Conservation (phyloP, 257 asterid species). For the Schizonepeta tenuifolia region DNA sequence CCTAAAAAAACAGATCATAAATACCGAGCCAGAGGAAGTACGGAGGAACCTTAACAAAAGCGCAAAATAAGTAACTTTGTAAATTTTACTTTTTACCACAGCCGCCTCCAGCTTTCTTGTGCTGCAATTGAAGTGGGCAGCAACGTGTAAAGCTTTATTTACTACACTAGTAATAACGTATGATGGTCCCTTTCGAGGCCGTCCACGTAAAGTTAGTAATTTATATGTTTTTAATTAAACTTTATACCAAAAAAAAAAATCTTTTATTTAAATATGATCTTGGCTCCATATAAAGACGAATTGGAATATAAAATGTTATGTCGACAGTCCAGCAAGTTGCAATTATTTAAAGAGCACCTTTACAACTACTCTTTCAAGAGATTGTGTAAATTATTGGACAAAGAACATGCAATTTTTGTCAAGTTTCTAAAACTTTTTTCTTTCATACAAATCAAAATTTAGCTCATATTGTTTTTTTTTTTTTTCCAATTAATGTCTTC, state of each 20-base stretch:
- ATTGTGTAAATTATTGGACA: slow-evolving; percentile 16
- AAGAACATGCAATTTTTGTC: slow-evolving; percentile 4
- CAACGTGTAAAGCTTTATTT: slow-evolving; percentile 40
- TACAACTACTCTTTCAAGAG: slow-evolving; percentile 24
- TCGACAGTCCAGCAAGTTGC: slow-evolving; percentile 35
- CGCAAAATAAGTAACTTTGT: too few species aligned
- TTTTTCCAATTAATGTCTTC: too few species aligned
- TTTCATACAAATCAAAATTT: not conserved
- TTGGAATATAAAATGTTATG: slow-evolving; percentile 2
- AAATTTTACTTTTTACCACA: not conserved
- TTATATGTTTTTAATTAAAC: not conserved
- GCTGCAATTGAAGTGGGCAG: slow-evolving; percentile 26
- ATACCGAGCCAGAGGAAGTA: too few species aligned
- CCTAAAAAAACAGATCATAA: too few species aligned
- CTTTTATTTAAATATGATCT: not conserved
- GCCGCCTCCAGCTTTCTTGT: slow-evolving; percentile 36
- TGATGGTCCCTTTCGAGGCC: slow-evolving; percentile 36
- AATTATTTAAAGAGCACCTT: slow-evolving; percentile 17
- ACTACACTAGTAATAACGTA: slow-evolving; percentile 35
- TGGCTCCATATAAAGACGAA: slow-evolving; percentile 11
- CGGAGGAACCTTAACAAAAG: too few species aligned
- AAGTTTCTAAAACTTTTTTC: not conserved
- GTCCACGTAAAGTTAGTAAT: slow-evolving; percentile 35
- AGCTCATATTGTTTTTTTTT: not conserved
- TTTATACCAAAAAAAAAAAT: not conserved